Conservation (phyloP, 1,284 basidiomycete genomes). For the Cryptococcus floricola region DNA sequence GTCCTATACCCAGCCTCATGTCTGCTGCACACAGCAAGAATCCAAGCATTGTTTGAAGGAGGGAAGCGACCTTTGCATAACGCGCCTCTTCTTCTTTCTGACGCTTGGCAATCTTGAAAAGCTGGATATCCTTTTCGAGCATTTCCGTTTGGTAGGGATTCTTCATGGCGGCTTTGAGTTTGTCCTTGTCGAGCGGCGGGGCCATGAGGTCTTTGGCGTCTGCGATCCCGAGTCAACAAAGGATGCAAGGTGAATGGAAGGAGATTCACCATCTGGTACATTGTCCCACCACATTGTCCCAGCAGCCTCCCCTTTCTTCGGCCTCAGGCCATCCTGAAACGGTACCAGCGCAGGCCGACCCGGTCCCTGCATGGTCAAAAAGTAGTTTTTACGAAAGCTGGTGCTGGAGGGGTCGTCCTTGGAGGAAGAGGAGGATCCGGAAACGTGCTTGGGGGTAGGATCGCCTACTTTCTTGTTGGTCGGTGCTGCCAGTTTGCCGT, state of each 20-base stretch:
- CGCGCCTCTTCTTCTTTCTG: constrained; percentile 34
- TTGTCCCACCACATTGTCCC: constrained; percentile 43
- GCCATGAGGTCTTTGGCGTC: constrained; percentile 37
- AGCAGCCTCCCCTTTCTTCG: constrained; percentile 29
- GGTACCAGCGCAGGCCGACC: constrained; percentile 39
- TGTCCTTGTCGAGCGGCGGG: constrained; percentile 30
- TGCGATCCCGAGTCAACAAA: constrained; percentile 2
- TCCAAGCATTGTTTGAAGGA: constrained; percentile 32
- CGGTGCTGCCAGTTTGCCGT: constrained; percentile 14
- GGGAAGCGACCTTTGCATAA: constrained; percentile 29
- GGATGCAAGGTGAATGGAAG: background rate
- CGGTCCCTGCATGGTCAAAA: constrained; percentile 42
- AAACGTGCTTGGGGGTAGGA: constrained; percentile 32
- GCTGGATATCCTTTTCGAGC: constrained; percentile 32
- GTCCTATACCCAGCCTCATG: constrained; percentile 27
- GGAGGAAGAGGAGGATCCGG: constrained; percentile 13
- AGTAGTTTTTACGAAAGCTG: constrained; percentile 35
- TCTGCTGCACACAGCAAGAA: constrained; percentile 30
- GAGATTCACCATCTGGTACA: constrained; percentile 33
- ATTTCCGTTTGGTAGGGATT: constrained; percentile 33
- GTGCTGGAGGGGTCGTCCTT: constrained; percentile 28
- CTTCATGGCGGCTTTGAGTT: constrained; percentile 26
- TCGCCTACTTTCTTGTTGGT: constrained; percentile 18
- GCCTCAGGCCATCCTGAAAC: constrained; percentile 37
- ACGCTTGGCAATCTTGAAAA: constrained; percentile 32